Base-by-base conservation (phyloP, 2,329 filamentous ascomycete genomes). In the Trichothecium roseum region DNA sequence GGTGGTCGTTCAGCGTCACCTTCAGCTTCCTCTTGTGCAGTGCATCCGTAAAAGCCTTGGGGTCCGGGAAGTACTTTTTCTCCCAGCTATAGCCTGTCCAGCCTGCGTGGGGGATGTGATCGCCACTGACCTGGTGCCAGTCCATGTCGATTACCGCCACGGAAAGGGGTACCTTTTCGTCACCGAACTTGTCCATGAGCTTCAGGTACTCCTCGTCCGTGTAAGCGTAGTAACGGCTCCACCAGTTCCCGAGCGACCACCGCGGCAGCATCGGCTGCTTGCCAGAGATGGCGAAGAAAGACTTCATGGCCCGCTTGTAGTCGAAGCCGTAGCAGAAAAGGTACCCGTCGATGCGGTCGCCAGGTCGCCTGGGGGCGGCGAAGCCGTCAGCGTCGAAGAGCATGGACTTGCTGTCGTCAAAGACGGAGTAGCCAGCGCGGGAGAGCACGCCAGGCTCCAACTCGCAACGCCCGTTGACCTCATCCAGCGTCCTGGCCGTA, bases 91-190 rank as follows among this genome's bases (percentile, higher is more conserved):
- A 79, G 1, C 75, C 75, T 4, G 52, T 53, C 52, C 52, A 58
- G 0, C 55, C 45, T n/a, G 63, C 62, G 36, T 59, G 52, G 9
- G 51, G 53, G n/a, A 64, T 57, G n/a, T 50, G 50, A 6, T 62
- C 52, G 9, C 67, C 64, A 2, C 63, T 49, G 1, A 77, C 72
- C 30, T 68, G 50, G 52, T 80, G 76, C 76, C 75, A 80, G 48
- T 79, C 76, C 74, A 80, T 80, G 45, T 81, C 76, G 4, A 80
- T 52, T 1, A 79, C 72, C 2, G 66, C 73, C 5, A 78, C 72
- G 5, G 64, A 70, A 27, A 80, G 54, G 0, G 76, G 76, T 6
- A 80, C 64, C 0, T 60, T 51, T 17, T 69, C 53, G 8, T 54
- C 51, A 4, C 56, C 48, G 42, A 80, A 79, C 34, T 62, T 59